Evolutionary conservation across 108 stramenopile genomes (phyloP), one percentile per base, ranked within the genome.

Genomic region (Nitzschia palea): DNA sequence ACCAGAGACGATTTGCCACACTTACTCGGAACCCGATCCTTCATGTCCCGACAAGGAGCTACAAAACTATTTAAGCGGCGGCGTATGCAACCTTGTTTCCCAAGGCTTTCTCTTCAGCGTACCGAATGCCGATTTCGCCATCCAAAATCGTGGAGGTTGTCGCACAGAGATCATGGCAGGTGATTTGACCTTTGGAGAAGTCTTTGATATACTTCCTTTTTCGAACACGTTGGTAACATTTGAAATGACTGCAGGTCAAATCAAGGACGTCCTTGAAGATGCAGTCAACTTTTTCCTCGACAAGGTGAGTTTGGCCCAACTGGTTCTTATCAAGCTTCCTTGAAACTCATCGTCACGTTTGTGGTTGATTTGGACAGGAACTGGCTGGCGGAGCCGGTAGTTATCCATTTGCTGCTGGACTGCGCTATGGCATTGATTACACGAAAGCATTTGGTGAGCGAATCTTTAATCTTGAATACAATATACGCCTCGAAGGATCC

Each of bases 141-240:
- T 85, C 37, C 71, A 78, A 69, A 80, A 85, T 65, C 43, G 50
- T 10, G 84, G 80, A 22, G 80, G 77, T 17, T 78, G 76, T 44
- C 63, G 84, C 12, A 59, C 70, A 0, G 68, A 67, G 45, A 79
- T 85, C n/a, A 18, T 44, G 6, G 55, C 44, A 1, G 79, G 79
- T 4, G 61, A 76, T 29, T 69, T 71, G 34, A 80, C 70, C 6
- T 17, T 73, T 25, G 69, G 23, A 0, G 51, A 78, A 68, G 84
- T 62, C 14, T 78, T 58, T 52, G 42, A 18, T 2, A 40, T 85
- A 14, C 72, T 85, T 33, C 84, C 84, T 0, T 85, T 85, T 55
- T 42, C 77, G 20, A 81, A 81, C 59, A 76, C 70, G 4, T n/a
- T 85, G 29, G 80, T 81, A 8, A 79, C 63, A 17, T 36, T 85